phyloP scores from a whole-genome alignment of 2,329 filamentous ascomycete genomes.

The Penicillium sp. region DNA sequence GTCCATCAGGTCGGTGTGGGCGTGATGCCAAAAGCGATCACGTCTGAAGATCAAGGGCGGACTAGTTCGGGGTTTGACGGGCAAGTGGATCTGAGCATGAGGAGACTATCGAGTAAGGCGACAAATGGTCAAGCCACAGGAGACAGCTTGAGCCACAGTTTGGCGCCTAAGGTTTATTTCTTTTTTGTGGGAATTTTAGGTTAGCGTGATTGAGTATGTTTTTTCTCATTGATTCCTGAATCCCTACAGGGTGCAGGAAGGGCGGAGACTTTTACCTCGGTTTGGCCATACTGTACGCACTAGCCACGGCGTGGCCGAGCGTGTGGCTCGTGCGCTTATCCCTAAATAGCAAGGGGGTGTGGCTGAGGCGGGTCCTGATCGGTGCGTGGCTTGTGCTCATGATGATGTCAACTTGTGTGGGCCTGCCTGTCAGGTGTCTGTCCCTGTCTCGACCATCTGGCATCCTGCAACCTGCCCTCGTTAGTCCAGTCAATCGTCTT shows the following conservation, averaged over 20 bases:
- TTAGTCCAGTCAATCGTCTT: not conserved
- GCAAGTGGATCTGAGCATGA: constrained; percentile 17
- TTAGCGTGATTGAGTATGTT: not conserved
- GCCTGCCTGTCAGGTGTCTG: not conserved
- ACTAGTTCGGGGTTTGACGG: constrained; percentile 25
- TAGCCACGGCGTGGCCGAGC: constrained; percentile 24
- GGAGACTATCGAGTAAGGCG: constrained; percentile 22
- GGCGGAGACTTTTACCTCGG: not conserved
- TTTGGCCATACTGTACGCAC: constrained; percentile 4
- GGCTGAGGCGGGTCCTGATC: constrained; percentile 9
- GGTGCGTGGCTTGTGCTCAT: not conserved
- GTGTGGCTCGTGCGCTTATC: constrained; percentile 21
- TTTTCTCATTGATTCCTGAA: not conserved
- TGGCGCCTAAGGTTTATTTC: not conserved
- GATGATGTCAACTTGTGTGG: not conserved
- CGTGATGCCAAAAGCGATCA: constrained; percentile 24
- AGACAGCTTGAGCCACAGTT: constrained; percentile 15
- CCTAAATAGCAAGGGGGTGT: constrained; percentile 17
- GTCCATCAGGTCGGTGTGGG: constrained; percentile 21
- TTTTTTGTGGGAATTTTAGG: not conserved
- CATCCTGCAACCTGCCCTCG: not conserved
- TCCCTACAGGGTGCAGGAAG: too few relatives aligned
- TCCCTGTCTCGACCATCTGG: not conserved
- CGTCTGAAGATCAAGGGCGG: constrained; percentile 31
- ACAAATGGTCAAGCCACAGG: constrained; percentile 11